Conservation (phyloP, 1,139 yeast species). For the Zygotorulaspora mrakii region DNA sequence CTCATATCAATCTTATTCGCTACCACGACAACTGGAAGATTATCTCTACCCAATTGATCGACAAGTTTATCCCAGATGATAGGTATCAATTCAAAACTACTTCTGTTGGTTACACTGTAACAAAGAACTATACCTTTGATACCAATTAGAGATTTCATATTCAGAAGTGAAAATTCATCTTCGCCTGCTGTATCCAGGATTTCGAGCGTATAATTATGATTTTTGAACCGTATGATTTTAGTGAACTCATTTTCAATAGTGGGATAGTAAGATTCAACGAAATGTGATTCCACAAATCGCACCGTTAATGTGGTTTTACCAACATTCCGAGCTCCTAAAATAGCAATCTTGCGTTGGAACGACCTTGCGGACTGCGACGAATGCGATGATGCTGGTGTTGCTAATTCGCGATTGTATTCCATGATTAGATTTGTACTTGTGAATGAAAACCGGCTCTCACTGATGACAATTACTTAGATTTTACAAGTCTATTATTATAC, state of each 20-base stretch:
- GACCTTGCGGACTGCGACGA: constrained; percentile 6
- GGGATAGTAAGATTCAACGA: constrained; percentile 87
- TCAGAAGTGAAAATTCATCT: constrained; percentile 83
- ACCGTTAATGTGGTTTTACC: constrained; percentile 88
- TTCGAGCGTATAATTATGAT: constrained; percentile 77
- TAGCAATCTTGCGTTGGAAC: constrained; percentile 64
- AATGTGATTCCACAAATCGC: constrained; percentile 82
- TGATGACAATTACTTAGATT: too few relatives aligned
- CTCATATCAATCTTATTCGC: constrained; percentile 81
- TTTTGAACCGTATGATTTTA: constrained; percentile 65
- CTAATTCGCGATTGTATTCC: constrained; percentile 1
- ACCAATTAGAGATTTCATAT: constrained; percentile 78
- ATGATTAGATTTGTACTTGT: too few relatives aligned
- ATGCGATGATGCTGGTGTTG: background rate
- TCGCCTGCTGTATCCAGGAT: constrained; percentile 94
- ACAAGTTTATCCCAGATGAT: constrained; percentile 81
- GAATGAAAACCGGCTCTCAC: too few relatives aligned
- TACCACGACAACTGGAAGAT: constrained; percentile 74
- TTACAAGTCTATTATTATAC: too few relatives aligned
- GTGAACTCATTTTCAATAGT: constrained; percentile 88
- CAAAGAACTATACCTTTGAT: constrained; percentile 82
- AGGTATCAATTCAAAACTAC: constrained; percentile 74
- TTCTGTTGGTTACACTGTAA: constrained; percentile 75
- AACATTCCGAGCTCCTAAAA: constrained; percentile 86
- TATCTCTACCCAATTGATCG: constrained; percentile 60